A percentile compares a stretch with the other conserved stretches of the same genome.
These are phyloP conservation scores for Litsea cubeba DNA, from an alignment of 164 flowering plant species.

Conservation along the genomic window DNA sequence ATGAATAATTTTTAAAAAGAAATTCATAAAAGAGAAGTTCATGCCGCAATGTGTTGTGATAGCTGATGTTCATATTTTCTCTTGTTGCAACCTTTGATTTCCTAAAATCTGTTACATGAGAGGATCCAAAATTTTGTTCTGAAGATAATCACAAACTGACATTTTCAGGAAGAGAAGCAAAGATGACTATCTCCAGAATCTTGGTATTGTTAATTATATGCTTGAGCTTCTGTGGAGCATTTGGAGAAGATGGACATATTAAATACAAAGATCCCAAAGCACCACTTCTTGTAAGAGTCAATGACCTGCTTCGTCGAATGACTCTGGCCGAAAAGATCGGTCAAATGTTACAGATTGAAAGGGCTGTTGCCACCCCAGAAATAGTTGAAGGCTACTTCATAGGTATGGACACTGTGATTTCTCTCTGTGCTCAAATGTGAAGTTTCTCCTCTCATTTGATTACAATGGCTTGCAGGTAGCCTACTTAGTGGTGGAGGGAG, in stretches of 20 bases:
- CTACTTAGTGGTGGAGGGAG: constrained; percentile 77
- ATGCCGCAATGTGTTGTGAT: no score
- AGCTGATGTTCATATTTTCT: no score
- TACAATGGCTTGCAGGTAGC: constrained; percentile 40
- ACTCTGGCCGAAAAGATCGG: constrained; percentile 74
- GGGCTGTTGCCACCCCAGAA: constrained; percentile 38
- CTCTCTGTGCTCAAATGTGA: background rate
- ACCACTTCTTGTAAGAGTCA: constrained; percentile 39
- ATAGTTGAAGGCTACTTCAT: constrained; percentile 46
- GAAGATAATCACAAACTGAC: no score
- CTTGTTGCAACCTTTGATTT: no score
- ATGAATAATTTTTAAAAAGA: no score
- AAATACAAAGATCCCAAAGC: constrained; percentile 64
- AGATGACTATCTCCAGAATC: constrained; percentile 16
- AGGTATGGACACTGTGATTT: constrained; percentile 27
- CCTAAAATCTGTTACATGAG: no score
- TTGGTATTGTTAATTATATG: constrained; percentile 18
- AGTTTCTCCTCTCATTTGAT: background rate
- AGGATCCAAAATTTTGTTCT: no score
- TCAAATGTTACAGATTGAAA: constrained; percentile 67
- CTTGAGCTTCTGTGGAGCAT: constrained; percentile 15
- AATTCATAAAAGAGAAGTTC: no score
- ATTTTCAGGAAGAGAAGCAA: background rate
- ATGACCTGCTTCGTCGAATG: constrained; percentile 51
- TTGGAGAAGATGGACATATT: constrained; percentile 23